Conservation (phyloP, 192 early-diverging fungal genomes). For the Coemansia sp. region DNA sequence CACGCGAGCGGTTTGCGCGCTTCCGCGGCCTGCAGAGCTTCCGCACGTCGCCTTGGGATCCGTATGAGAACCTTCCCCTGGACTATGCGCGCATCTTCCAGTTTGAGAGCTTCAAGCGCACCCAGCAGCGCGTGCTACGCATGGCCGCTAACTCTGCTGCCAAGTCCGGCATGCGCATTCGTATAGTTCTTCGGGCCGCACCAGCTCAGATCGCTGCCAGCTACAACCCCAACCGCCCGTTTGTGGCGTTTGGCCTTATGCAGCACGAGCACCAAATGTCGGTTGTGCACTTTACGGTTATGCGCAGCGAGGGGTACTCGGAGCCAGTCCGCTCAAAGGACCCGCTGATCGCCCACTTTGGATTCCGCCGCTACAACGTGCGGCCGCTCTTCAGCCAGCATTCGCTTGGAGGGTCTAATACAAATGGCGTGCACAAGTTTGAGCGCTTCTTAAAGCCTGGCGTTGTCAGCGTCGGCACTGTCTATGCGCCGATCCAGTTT, state of each 20-base stretch:
- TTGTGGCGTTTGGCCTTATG: slow-evolving; percentile 68
- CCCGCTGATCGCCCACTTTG: slow-evolving; percentile 78
- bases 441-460: slow-evolving; percentile 86
- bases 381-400: slow-evolving; percentile 89
- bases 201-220: slow-evolving; percentile 31
- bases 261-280: slow-evolving; percentile 95
- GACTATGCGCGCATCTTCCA: slow-evolving; percentile 97
- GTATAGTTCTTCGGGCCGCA: slow-evolving; percentile 68
- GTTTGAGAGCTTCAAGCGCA: slow-evolving; percentile 84
- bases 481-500: slow-evolving; percentile 91
- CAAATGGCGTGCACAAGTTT: slow-evolving; percentile 94
- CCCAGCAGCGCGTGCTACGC: slow-evolving; percentile 71
- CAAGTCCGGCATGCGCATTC: slow-evolving; percentile 68
- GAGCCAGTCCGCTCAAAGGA: slow-evolving; percentile 92
- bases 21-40: slow-evolving; percentile 95
- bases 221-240: slow-evolving; percentile 23
- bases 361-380: slow-evolving; percentile 85
- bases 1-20: slow-evolving; percentile 83
- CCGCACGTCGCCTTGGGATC: slow-evolving; percentile 95
- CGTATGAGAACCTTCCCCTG: slow-evolving; percentile 94
- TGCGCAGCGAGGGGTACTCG: slow-evolving; percentile 69
- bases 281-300: slow-evolving; percentile 76
- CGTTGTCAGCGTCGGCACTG: slow-evolving; percentile 71
- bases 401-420: slow-evolving; percentile 66
- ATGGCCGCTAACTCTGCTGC: slow-evolving; percentile 54